Conservation (phyloP, 768 basidiomycete species). For the Serendipita sp. region DNA sequence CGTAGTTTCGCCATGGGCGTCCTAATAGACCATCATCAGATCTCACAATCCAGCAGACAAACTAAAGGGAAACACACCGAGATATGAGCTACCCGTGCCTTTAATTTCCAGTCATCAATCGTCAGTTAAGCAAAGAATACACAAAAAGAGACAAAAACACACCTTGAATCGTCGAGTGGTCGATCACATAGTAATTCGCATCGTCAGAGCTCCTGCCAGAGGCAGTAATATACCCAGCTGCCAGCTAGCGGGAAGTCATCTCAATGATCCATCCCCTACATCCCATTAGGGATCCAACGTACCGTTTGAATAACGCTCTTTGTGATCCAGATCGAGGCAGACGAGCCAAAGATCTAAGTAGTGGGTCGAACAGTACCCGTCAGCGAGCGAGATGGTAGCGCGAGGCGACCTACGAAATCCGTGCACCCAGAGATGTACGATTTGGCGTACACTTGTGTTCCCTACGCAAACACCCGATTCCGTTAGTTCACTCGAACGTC, state of each 20-base stretch:
- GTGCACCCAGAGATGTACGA: slow-evolving; percentile 29
- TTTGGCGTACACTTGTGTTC: slow-evolving; percentile 30
- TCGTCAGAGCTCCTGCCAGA: slow-evolving; percentile 24
- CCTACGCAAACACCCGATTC: slow-evolving; percentile 13
- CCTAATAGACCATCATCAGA: slow-evolving; percentile 9
- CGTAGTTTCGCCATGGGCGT: not conserved
- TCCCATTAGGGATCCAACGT: not conserved
- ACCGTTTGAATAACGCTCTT: slow-evolving; percentile 5
- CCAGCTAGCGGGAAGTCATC: slow-evolving; percentile 14
- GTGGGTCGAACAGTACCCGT: not conserved
- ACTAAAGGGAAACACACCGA: slow-evolving; percentile 8
- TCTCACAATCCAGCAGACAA: no score
- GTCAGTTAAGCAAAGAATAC: not conserved
- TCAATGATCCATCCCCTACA: not conserved
- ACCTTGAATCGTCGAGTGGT: slow-evolving; percentile 19
- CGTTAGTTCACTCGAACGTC: no score
- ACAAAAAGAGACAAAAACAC: not conserved
- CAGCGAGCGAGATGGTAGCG: slow-evolving; percentile 21
- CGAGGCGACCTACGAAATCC: slow-evolving; percentile 30
- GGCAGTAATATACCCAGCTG: slow-evolving; percentile 32
- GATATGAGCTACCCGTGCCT: not conserved
- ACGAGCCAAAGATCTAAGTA: slow-evolving; percentile 5
- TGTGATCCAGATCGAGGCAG: slow-evolving; percentile 5
- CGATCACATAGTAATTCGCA: slow-evolving; percentile 30
- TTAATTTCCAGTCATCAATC: not conserved